Conservation (phyloP, 73 alveolate genomes). For the Durusdinium trenchii region DNA sequence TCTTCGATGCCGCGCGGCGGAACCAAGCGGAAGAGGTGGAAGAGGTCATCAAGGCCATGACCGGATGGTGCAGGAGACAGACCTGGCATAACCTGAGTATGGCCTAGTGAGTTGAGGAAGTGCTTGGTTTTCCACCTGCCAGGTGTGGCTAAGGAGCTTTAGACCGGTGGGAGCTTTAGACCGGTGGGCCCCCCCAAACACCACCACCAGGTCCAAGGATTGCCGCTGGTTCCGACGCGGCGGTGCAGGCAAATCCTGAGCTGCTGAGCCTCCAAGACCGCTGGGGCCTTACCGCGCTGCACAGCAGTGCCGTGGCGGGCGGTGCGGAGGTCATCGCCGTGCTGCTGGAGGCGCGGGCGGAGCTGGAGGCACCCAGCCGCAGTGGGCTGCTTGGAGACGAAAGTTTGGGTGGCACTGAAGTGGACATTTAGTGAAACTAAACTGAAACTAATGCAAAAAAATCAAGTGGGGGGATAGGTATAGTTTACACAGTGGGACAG, state of each 20-base stretch:
- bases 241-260: not conserved
- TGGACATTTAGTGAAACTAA: no score
- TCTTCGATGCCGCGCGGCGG: constrained; percentile 64
- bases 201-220: not conserved
- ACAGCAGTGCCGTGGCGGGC: constrained; percentile 61
- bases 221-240: not conserved
- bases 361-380: constrained; percentile 36
- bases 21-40: not conserved
- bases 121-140: no score
- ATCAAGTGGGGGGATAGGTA: no score
- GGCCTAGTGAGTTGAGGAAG: no score
- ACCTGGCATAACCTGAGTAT: no score
- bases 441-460: no score
- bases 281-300: constrained; percentile 64
- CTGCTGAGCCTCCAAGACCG: constrained; percentile 60
- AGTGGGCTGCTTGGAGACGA: constrained; percentile 5
- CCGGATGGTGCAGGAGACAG: no score
- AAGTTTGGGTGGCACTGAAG: no score
- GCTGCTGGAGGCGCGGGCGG: constrained; percentile 41
- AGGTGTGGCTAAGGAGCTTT: not conserved
- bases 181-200: not conserved
- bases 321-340: constrained; percentile 33
- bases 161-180: not conserved
- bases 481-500: no score
- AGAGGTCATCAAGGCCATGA: no score